Conservation (phyloP, 2,329 filamentous ascomycete genomes). For the Phyllosticta ampelicida region DNA sequence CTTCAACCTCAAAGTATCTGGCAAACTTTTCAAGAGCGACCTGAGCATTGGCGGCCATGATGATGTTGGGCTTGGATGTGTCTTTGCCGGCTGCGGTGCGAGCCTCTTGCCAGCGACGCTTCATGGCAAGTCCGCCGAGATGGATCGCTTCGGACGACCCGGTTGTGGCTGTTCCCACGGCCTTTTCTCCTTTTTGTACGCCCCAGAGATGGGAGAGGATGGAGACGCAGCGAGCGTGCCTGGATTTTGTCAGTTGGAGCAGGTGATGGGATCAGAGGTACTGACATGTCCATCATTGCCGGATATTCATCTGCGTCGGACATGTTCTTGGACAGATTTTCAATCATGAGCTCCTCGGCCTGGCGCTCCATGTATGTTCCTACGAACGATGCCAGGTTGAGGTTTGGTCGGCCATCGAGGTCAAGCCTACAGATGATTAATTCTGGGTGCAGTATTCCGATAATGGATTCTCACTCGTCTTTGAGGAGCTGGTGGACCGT, state of each 20-base stretch:
- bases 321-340: constrained; percentile 61
- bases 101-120: constrained; percentile 60
- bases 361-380: constrained; percentile 62
- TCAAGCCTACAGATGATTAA: constrained; percentile 31
- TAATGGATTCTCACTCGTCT: constrained; percentile 21
- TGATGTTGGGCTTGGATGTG: constrained; percentile 54
- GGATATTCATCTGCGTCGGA: constrained; percentile 49
- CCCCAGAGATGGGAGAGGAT: constrained; percentile 60
- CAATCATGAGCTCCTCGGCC: constrained; percentile 52
- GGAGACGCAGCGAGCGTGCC: constrained; percentile 57
- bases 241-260: constrained; percentile 17
- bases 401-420: constrained; percentile 54
- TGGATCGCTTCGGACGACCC: constrained; percentile 63
- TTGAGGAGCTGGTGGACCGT: constrained; percentile 52
- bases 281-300: constrained; percentile 25
- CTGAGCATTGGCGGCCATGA: constrained; percentile 66
- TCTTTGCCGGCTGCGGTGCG: constrained; percentile 51
- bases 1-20: constrained; percentile 63
- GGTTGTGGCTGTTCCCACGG: constrained; percentile 59
- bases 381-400: constrained; percentile 60
- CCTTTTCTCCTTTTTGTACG: constrained; percentile 49
- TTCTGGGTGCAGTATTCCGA: too few species aligned
- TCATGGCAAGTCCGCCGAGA: constrained; percentile 62
- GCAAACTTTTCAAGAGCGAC: constrained; percentile 65
- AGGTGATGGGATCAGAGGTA: constrained; percentile 39